Evolutionary conservation across 2,329 filamentous ascomycete genomes (phyloP), one percentile per base, ranked within the genome.

Genomic region (Acephala macrosclerotiorum): DNA sequence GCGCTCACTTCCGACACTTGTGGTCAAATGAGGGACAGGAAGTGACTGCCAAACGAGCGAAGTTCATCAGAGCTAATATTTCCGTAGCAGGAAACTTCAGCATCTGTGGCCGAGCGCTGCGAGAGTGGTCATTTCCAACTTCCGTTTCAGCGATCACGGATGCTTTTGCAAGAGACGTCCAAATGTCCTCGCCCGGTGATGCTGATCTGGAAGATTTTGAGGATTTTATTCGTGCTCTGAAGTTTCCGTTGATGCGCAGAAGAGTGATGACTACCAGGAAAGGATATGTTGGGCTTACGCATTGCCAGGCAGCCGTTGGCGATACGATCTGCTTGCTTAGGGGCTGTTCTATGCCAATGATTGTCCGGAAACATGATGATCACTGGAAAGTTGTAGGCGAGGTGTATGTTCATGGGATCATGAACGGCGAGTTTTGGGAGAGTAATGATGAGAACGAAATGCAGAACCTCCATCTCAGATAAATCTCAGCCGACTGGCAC

Each of bases 161-260:
- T 4, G 38, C 18, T 14, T 42, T 77, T 22, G 38, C 38, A n/a
- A 42, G 38, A 42, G 18, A n/a, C 14, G 38, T 4, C 40, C n/a
- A 42, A 2, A 42, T 42, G 40, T n/a, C 8, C 6, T 16, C 40
- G 6, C 4, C n/a, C 7, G 40, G 14, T 18, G 4, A 42, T 42
- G 40, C 40, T 42, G 40, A n/a, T 2, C 14, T 16, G 6, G 40
- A 42, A 42, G 14, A n/a, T n/a, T 42, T 42, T 18, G 40, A 42
- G 18, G 16, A n/a, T 6, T 5, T 42, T 6, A 18, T 42, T 42
- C 16, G 40, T 18, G 40, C 40, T 42, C 16, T n/a, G 40, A 42
- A 42, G 16, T 18, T n/a, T 18, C 40, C 14, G n/a, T 42, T 42
- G 40, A 42, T 18, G 40, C 40, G 40, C 11, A 42, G 40, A 18